A percentile compares a stretch with the other conserved stretches of the same genome.
Conservation (phyloP, 139 green algal species). For the Axilococcus clingmanii region DNA sequence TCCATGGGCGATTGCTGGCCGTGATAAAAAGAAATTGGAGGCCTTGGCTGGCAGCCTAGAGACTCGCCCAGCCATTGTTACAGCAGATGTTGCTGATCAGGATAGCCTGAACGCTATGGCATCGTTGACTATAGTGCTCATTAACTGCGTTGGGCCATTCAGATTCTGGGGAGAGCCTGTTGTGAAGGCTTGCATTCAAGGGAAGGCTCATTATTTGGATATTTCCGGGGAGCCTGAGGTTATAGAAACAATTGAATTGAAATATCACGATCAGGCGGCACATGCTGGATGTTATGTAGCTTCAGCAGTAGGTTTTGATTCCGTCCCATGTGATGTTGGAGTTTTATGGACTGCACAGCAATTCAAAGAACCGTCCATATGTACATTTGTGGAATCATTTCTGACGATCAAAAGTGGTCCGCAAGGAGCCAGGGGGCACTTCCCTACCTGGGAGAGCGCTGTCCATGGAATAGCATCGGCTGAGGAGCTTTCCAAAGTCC, state of each 20-base stretch:
- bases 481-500: neutral
- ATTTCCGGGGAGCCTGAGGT: constrained; percentile 67
- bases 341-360: neutral
- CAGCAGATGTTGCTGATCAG: constrained; percentile 30
- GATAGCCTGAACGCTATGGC: constrained; percentile 13
- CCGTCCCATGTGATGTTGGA: constrained; percentile 28
- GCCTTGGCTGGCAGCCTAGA: neutral
- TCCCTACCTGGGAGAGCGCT: constrained; percentile 38
- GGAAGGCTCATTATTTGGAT: constrained; percentile 53
- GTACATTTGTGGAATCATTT: constrained; percentile 26
- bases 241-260: constrained; percentile 53
- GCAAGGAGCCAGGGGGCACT: constrained; percentile 13
- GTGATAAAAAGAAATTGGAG: constrained; percentile 21
- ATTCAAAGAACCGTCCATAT: constrained; percentile 23
- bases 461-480: constrained; percentile 40
- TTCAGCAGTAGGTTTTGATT: constrained; percentile 51
- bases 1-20: constrained; percentile 20
- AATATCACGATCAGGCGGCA: constrained; percentile 24
- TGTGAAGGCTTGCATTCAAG: constrained; percentile 34
- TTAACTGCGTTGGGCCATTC: constrained; percentile 56
- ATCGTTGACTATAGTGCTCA: constrained; percentile 26
- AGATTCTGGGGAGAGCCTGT: constrained; percentile 46
- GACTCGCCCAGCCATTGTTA: constrained; percentile 16
- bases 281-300: constrained; percentile 28
- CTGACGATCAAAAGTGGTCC: constrained; percentile 15